Percentiles rank a stretch among this genome's conserved stretches.
Evolutionary conservation across 2,329 filamentous ascomycete genomes (phyloP).

Genomic region (Stemphylium beticola): DNA sequence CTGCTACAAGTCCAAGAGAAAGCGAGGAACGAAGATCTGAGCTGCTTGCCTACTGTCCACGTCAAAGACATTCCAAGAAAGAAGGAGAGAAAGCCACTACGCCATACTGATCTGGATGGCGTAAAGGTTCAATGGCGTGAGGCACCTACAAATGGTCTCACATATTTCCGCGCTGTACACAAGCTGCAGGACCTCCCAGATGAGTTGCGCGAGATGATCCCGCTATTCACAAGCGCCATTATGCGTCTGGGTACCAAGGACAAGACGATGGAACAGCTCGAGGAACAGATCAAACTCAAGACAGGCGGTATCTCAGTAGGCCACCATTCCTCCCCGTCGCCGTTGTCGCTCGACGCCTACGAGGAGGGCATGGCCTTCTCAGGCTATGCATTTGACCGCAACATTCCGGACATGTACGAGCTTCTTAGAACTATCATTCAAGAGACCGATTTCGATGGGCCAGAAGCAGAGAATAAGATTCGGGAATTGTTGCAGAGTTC

Average conservation of each 20-base stretch:
- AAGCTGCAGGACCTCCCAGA: constrained; percentile 79
- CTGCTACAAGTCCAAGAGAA: constrained; percentile 83
- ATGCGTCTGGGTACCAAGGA: constrained; percentile 91
- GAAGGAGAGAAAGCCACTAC: constrained; percentile 74
- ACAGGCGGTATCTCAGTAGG: constrained; percentile 88
- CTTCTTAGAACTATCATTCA: constrained; percentile 79
- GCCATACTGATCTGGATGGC: constrained; percentile 63
- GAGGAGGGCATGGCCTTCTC: constrained; percentile 84
- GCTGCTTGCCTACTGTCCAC: constrained; percentile 84
- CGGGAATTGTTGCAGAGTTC: constrained; percentile 85
- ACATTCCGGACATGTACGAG: constrained; percentile 89
- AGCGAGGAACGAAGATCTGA: constrained; percentile 81
- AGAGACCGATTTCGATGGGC: constrained; percentile 88
- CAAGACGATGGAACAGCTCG: constrained; percentile 90
- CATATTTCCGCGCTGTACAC: constrained; percentile 92
- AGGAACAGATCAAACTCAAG: constrained; percentile 94
- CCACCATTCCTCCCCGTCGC: constrained; percentile 82
- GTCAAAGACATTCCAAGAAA: constrained; percentile 86
- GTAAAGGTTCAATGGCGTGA: constrained; percentile 87
- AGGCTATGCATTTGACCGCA: constrained; percentile 87
- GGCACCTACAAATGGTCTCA: constrained; percentile 91
- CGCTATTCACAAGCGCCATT: constrained; percentile 88
- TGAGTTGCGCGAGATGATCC: constrained; percentile 82
- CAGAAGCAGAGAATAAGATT: constrained; percentile 80
- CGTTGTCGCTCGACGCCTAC: constrained; percentile 71